Base-by-base conservation (phyloP, 371 early-diverging fungal species). In the Rhizopus stolonifer region DNA sequence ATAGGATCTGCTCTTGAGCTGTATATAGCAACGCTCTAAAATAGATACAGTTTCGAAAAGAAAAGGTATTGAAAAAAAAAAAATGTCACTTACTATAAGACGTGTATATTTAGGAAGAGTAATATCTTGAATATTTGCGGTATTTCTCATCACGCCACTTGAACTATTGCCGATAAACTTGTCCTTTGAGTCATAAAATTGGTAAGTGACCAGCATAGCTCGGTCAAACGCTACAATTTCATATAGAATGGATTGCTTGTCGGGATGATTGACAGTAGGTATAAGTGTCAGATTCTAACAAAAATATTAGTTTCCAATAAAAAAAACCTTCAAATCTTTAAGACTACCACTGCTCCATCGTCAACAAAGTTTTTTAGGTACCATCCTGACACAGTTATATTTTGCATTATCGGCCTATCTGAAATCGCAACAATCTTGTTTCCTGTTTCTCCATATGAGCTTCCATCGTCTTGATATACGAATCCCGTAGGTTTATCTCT, bases 281-380 rank as follows among this genome's bases (percentile, higher is more conserved):
- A 77, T 44, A 17, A 77, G 24, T 1, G 77, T 77, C 25, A 77
- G 50, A 26, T 77, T 77, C 76, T 76, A 53, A 17, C 31, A 36
- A 10, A 5, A 42, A 21, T 19, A 2, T 18, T 14, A 22, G 13
- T 49, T 5, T 33, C n/a, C 17, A 4, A n/a, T 13, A n/a, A n/a
- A n/a, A n/a, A n/a, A n/a, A n/a, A n/a, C n/a, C n/a, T n/a, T 43
- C 15, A 11, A 45, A 34, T 17, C 19, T 43, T 8, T 34, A 40
- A 22, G 15, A 1, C 43, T 72, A 67, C 76, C 68, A 77, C 60
- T 22, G 77, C 69, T 33, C 61, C 51, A 56, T 77, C 70, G 47
- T 77, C 77, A 0, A 71, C 69, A 58, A 77, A 70, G 19, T 60
- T 60, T 34, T 65, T 57, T 68, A 77, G 64, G 42, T 77, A 77